Conservation (phyloP, 768 basidiomycete species). For the Lentinula sp. region DNA sequence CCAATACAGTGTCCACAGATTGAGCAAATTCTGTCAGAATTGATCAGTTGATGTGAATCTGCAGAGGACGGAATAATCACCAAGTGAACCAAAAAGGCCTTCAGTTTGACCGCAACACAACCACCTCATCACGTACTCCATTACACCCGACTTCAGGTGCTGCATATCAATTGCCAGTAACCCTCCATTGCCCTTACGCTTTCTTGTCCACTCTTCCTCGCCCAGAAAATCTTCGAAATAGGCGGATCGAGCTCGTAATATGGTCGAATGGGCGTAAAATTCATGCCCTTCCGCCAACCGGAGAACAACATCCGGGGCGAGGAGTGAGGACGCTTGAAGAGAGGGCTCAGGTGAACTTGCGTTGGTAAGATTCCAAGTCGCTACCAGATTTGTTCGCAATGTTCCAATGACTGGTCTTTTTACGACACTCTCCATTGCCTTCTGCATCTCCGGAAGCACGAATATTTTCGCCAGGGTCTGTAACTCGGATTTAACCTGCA, state of each 20-base stretch:
- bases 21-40: slow-evolving; percentile 47
- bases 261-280: slow-evolving; percentile 60
- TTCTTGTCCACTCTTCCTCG: slow-evolving; percentile 72
- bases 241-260: slow-evolving; percentile 78
- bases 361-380: slow-evolving; percentile 26
- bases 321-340: neutral
- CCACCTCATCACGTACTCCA: slow-evolving; percentile 71
- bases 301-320: slow-evolving; percentile 64
- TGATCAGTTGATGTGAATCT: slow-evolving; percentile 2
- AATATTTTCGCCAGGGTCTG: slow-evolving; percentile 50
- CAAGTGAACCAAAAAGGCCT: slow-evolving; percentile 66
- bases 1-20: slow-evolving; percentile 69
- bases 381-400: slow-evolving; percentile 41
- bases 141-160: slow-evolving; percentile 68
- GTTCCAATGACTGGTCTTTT: slow-evolving; percentile 49
- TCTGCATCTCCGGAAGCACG: slow-evolving; percentile 45
- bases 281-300: slow-evolving; percentile 54
- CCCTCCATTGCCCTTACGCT: slow-evolving; percentile 48
- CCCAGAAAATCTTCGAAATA: slow-evolving; percentile 85
- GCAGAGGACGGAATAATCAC: slow-evolving; percentile 25
- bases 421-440: slow-evolving; percentile 52
- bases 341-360: neutral
- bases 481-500: slow-evolving; percentile 59
- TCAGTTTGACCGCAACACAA: slow-evolving; percentile 67
- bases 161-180: slow-evolving; percentile 58